Evolutionary conservation across 495 filamentous ascomycete species (phyloP).

Genomic region (Penicillium subrubescens): DNA sequence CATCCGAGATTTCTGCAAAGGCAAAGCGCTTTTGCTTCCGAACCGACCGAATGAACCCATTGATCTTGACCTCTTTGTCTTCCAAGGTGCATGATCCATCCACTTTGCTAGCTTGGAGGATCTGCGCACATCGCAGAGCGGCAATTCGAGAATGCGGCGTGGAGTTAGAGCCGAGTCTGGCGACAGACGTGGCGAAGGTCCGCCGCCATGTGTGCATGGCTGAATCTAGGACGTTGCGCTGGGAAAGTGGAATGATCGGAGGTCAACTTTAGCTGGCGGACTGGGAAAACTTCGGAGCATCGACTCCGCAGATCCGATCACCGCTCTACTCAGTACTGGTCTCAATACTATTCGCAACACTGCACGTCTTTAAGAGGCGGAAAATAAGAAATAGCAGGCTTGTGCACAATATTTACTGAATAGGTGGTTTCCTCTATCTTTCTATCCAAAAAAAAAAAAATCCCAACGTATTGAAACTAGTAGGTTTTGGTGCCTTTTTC

Average conservation of each 20-base stretch:
- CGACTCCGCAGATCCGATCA: neutral
- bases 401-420: no score
- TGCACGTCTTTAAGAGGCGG: neutral
- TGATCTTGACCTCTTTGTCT: conserved; percentile 57
- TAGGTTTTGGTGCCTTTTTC: no score
- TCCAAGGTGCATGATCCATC: conserved; percentile 35
- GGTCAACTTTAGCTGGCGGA: conserved; percentile 11
- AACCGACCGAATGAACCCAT: conserved; percentile 82
- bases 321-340: neutral
- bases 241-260: conserved; percentile 21
- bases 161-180: conserved; percentile 32
- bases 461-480: no score
- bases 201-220: conserved; percentile 52
- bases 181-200: conserved; percentile 42
- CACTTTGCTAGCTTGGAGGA: conserved; percentile 37
- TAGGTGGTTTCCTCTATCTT: no score
- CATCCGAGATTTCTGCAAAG: conserved; percentile 87
- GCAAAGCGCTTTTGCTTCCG: conserved; percentile 80
- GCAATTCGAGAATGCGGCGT: conserved; percentile 17
- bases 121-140: conserved; percentile 41
- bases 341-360: neutral
- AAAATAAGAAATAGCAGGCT: no score
- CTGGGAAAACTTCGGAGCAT: conserved; percentile 22
- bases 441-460: no score
- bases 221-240: conserved; percentile 17